A percentile compares a stretch with the other conserved stretches of the same genome.
phyloP scores from a whole-genome alignment of 2,329 filamentous ascomycete species.

The Cytospora leucostoma region DNA sequence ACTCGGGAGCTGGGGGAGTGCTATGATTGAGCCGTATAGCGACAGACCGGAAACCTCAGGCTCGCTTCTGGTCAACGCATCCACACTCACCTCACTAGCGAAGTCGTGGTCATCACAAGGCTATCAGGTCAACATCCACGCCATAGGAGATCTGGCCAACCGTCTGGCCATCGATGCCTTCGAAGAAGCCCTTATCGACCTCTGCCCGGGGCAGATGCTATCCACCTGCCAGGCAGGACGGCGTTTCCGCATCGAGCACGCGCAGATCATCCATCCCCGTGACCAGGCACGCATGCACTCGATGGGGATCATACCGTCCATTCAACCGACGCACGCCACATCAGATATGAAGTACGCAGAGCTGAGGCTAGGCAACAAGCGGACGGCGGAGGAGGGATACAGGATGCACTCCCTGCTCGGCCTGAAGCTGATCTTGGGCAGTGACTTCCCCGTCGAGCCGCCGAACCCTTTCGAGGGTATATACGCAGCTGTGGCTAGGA shows the following conservation, averaged over 20 bases:
- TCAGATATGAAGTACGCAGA: constrained; percentile 70
- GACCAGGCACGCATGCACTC: constrained; percentile 62
- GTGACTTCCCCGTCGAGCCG: constrained; percentile 73
- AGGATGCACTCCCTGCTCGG: constrained; percentile 64
- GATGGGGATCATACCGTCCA: constrained; percentile 65
- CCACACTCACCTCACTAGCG: constrained; percentile 55
- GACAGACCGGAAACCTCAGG: constrained; percentile 64
- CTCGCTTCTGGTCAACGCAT: constrained; percentile 67
- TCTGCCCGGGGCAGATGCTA: constrained; percentile 50
- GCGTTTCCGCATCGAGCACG: constrained; percentile 70
- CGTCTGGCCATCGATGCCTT: constrained; percentile 65
- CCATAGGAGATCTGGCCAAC: constrained; percentile 71
- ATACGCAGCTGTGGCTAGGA: constrained; percentile 66
- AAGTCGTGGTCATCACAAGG: constrained; percentile 60
- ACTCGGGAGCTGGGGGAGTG: constrained; percentile 70
- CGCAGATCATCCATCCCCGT: constrained; percentile 67
- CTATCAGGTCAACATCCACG: constrained; percentile 72
- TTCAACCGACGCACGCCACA: constrained; percentile 73
- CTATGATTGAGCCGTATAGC: constrained; percentile 69
- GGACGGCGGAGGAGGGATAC: constrained; percentile 61
- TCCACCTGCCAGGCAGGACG: constrained; percentile 53
- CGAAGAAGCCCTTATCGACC: constrained; percentile 53
- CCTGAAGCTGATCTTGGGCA: constrained; percentile 59
- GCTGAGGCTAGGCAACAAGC: constrained; percentile 56
- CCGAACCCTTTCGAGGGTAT: constrained; percentile 68